Evolutionary conservation across 1,284 basidiomycete genomes (phyloP).

Genomic region (Austroboletus rostrupii): DNA sequence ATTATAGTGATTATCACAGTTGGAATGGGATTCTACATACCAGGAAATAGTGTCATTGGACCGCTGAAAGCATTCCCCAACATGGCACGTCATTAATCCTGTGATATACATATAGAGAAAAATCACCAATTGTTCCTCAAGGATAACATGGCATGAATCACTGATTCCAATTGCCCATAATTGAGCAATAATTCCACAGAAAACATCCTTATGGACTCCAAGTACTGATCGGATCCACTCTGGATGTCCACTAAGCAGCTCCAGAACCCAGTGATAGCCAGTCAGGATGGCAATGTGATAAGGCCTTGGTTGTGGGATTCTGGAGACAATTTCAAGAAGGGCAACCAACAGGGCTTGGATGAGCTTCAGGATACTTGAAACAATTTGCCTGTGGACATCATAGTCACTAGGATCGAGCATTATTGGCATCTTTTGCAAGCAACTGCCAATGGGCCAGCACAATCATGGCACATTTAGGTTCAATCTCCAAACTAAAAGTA

Average conservation of each 20-base stretch:
- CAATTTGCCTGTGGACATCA: no score
- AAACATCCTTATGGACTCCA: conserved; percentile 7
- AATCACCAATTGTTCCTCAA: conserved; percentile 17
- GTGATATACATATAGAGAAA: conserved; percentile 17
- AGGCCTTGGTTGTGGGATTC: not conserved
- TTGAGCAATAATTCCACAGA: conserved; percentile 1
- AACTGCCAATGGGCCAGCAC: no score
- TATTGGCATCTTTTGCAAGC: no score
- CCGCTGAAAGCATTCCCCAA: conserved; percentile 18
- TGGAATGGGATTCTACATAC: not conserved
- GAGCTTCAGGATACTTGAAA: no score
- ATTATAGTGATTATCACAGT: no score
- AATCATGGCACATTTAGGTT: not conserved
- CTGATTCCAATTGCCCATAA: not conserved
- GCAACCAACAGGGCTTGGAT: no score
- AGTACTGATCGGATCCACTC: conserved; percentile 15
- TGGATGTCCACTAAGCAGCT: conserved; percentile 18
- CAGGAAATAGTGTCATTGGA: conserved; percentile 11
- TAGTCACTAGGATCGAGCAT: no score
- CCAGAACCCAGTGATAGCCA: conserved; percentile 14
- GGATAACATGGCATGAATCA: conserved; percentile 1
- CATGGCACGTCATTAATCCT: conserved; percentile 5
- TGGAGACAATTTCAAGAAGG: no score
- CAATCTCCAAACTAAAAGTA: not conserved
- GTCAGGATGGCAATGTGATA: conserved; percentile 19